These are phyloP conservation scores for Colletotrichum destructivum DNA, from an alignment of 2,329 filamentous ascomycete genomes.

Conservation along the genomic window DNA sequence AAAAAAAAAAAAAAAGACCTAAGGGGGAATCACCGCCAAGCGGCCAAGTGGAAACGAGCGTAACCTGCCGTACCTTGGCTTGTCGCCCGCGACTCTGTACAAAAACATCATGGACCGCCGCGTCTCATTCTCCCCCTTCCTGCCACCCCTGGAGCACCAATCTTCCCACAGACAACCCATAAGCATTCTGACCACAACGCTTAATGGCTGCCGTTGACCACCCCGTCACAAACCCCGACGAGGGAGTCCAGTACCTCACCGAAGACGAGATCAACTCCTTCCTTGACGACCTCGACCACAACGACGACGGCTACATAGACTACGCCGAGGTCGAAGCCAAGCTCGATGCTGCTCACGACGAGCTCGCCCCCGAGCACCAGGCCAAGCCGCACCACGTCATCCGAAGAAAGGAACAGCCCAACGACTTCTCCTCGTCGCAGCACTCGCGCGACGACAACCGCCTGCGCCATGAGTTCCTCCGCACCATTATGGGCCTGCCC, in stretches of 20 bases:
- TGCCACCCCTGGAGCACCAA: not conserved
- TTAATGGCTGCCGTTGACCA: conserved; percentile 44
- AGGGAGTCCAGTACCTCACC: conserved; percentile 54
- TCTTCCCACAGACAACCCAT: not conserved
- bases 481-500: conserved; percentile 62
- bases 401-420: conserved; percentile 50
- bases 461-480: conserved; percentile 66
- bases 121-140: no score
- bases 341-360: conserved; percentile 66
- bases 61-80: not conserved
- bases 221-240: conserved; percentile 45
- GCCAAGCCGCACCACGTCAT: conserved; percentile 62
- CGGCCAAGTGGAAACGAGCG: conserved; percentile 29
- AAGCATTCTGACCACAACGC: conserved; percentile 20
- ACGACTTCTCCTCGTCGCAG: conserved; percentile 39
- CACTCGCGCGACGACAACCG: conserved; percentile 48
- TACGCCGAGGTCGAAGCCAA: conserved; percentile 68
- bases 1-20: not conserved
- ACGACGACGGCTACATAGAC: conserved; percentile 66
- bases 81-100: not conserved
- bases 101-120: conserved; percentile 10
- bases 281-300: conserved; percentile 66
- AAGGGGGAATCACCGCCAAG: conserved; percentile 32
- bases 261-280: conserved; percentile 67
- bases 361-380: conserved; percentile 60